phyloP scores from a whole-genome alignment of 1,139 yeast species.

The Diutina catenulata region DNA sequence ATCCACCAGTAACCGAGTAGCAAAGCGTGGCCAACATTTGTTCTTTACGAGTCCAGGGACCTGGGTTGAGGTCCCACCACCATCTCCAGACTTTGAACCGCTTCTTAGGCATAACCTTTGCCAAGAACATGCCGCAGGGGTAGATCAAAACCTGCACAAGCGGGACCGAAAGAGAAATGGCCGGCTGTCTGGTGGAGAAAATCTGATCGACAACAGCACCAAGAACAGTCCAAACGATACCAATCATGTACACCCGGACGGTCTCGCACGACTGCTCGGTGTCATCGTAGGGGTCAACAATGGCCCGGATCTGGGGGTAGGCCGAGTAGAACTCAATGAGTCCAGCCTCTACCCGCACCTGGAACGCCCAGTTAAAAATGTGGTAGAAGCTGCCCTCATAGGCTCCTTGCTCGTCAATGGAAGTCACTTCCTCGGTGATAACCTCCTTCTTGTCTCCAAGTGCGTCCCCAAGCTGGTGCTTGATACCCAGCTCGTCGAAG shows the following conservation, averaged over 20 bases:
- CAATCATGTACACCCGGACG: conserved; percentile 42
- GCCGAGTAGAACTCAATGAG: conserved; percentile 44
- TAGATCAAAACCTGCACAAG: conserved; percentile 46
- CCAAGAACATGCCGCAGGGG: conserved; percentile 39
- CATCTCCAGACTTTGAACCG: conserved; percentile 19
- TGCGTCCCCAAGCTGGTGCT: not conserved
- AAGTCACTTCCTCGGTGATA: not conserved
- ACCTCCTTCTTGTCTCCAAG: not conserved
- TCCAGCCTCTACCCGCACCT: conserved; percentile 12
- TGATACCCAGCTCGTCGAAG: not conserved
- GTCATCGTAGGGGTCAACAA: conserved; percentile 42
- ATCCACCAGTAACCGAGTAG: conserved; percentile 26
- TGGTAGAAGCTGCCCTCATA: not conserved
- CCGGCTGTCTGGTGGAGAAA: conserved; percentile 44
- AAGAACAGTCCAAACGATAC: conserved; percentile 41
- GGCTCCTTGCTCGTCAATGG: not conserved
- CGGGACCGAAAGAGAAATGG: conserved; percentile 21
- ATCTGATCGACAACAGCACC: conserved; percentile 49
- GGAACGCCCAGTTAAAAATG: conserved; percentile 9
- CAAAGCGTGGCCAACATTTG: conserved; percentile 49
- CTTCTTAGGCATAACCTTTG: conserved; percentile 33
- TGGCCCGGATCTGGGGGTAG: conserved; percentile 54
- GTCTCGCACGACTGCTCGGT: conserved; percentile 40
- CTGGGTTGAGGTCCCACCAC: conserved; percentile 34
- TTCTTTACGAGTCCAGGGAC: conserved; percentile 59